phyloP scores from a whole-genome alignment of 2,329 filamentous ascomycete genomes.

The Keithomyces neogunnii region DNA sequence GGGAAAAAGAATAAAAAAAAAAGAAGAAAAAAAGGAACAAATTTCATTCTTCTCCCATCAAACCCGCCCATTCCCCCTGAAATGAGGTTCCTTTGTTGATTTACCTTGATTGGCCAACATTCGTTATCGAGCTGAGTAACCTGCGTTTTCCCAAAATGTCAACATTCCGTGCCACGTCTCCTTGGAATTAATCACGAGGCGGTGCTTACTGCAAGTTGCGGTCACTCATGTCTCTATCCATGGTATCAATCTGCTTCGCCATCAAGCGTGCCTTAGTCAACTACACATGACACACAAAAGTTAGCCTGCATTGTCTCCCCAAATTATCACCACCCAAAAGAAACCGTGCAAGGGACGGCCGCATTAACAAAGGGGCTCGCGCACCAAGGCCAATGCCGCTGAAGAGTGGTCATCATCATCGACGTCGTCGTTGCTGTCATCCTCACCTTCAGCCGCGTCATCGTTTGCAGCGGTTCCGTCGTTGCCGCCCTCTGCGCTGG shows the following conservation, averaged over 20 bases:
- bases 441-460: slow-evolving; percentile 48
- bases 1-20: too few species aligned
- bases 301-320: not conserved
- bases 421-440: slow-evolving; percentile 46
- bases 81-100: not conserved
- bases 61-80: not conserved
- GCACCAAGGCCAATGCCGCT: slow-evolving; percentile 59
- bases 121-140: slow-evolving; percentile 16
- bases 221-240: slow-evolving; percentile 49
- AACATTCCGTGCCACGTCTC: not conserved
- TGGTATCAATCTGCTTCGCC: slow-evolving; percentile 41
- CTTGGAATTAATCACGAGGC: not conserved
- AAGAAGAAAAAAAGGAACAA: not conserved
- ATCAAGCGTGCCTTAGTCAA: slow-evolving; percentile 36
- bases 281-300: slow-evolving; percentile 19
- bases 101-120: slow-evolving; percentile 10
- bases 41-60: not conserved
- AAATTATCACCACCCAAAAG: slow-evolving; percentile 2
- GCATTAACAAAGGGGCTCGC: slow-evolving; percentile 41
- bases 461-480: slow-evolving; percentile 25
- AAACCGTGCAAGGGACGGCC: slow-evolving; percentile 19
- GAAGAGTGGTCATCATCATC: slow-evolving; percentile 53
- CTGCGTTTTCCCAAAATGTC: slow-evolving; percentile 4
- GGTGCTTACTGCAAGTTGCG: slow-evolving; percentile 38
- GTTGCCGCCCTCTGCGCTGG: slow-evolving; percentile 29